Percentiles rank a stretch among this genome's conserved stretches.
Conservation (phyloP, 1,139 yeast genomes). For the Pichia sp. region DNA sequence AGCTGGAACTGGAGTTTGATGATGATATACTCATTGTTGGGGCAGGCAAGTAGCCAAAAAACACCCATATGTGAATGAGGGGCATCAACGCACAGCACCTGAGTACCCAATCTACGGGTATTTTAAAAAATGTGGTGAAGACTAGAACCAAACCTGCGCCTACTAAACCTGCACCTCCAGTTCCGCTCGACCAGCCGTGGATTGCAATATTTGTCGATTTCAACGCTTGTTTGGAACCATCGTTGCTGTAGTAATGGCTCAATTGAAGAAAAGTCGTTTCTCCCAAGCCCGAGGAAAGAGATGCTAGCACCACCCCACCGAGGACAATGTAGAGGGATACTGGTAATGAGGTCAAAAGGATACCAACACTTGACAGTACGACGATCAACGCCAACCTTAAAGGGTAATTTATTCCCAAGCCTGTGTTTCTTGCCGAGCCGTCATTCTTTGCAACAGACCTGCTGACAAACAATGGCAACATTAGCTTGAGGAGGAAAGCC, state of each 20-base stretch:
- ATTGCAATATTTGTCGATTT: constrained; percentile 39
- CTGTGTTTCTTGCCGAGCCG: neutral
- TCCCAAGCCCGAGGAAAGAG: constrained; percentile 83
- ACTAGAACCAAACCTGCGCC: constrained; percentile 64
- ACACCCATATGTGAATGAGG: constrained; percentile 39
- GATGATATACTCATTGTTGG: constrained; percentile 8
- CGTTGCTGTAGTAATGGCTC: constrained; percentile 59
- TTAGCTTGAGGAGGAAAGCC: constrained; percentile 63
- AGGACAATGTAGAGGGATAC: constrained; percentile 38
- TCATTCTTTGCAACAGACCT: constrained; percentile 10
- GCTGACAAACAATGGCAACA: constrained; percentile 79
- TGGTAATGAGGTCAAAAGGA: constrained; percentile 61
- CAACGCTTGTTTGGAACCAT: constrained; percentile 12
- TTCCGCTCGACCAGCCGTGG: constrained; percentile 89
- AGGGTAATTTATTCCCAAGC: constrained; percentile 46
- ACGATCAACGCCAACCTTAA: constrained; percentile 55
- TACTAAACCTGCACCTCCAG: constrained; percentile 89
- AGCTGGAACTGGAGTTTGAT: neutral
- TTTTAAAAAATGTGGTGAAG: constrained; percentile 50
- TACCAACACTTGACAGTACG: constrained; percentile 63
- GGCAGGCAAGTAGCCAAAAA: constrained; percentile 36
- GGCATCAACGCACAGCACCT: constrained; percentile 48
- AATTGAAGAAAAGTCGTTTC: constrained; percentile 83
- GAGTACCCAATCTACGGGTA: constrained; percentile 44
- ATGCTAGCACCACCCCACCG: constrained; percentile 75